Evolutionary conservation across 768 basidiomycete species (phyloP).

Genomic region (Harrya chromipes): DNA sequence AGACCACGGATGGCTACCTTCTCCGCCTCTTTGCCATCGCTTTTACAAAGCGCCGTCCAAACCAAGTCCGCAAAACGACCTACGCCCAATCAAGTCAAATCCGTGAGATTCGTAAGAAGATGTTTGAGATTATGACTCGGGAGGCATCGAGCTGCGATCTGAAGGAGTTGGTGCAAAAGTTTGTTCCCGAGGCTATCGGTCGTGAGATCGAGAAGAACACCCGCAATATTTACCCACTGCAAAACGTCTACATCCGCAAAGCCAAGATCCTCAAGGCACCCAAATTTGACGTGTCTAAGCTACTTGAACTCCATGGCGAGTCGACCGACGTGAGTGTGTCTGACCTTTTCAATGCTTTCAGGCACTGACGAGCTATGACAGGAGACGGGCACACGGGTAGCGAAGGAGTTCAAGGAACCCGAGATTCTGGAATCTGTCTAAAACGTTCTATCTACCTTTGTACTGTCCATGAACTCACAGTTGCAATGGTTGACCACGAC

Average conservation of each 20-base stretch:
- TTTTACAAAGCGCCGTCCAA: conserved; percentile 95
- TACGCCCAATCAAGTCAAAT: conserved; percentile 96
- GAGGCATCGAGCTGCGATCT: conserved; percentile 94
- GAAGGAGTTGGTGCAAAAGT: conserved; percentile 98
- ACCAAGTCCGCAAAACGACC: conserved; percentile 98
- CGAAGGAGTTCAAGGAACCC: conserved; percentile 97
- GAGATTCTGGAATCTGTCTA: conserved; percentile 91
- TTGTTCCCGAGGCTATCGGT: conserved; percentile 97
- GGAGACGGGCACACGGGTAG: conserved; percentile 94
- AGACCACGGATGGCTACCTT: conserved; percentile 99
- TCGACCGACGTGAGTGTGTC: conserved; percentile 73
- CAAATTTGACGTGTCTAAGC: conserved; percentile 93
- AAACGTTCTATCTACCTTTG: conserved; percentile 40
- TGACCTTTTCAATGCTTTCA: not conserved
- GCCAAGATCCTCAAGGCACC: conserved; percentile 99
- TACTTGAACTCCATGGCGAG: conserved; percentile 96
- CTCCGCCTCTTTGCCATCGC: conserved; percentile 98
- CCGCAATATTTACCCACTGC: conserved; percentile 95
- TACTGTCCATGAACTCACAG: conserved; percentile 33
- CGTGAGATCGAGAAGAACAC: conserved; percentile 99
- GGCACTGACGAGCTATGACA: conserved; percentile 31
- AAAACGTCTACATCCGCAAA: conserved; percentile 99
- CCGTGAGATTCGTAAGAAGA: conserved; percentile 97
- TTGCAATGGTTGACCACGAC: too few relatives aligned
- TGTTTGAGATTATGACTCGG: conserved; percentile 98